Conservation (phyloP, 768 basidiomycete species). For the Infundibulicybe gibba region DNA sequence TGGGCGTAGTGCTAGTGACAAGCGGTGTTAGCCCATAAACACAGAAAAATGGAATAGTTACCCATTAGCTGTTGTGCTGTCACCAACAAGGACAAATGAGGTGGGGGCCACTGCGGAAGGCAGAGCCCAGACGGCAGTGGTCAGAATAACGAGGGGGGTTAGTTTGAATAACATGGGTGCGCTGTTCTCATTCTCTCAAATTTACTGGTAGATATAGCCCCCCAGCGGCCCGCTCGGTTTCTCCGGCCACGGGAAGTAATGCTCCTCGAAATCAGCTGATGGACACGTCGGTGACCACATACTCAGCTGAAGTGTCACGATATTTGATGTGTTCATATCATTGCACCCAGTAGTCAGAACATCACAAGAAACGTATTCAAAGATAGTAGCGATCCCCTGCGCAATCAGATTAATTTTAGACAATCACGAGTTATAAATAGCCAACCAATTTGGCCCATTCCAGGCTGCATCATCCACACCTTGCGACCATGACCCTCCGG, state of each 20-base stretch:
- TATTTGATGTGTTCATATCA: constrained; percentile 3
- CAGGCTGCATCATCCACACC: constrained; percentile 83
- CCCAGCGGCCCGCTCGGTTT: constrained; percentile 5
- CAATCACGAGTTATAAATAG: constrained; percentile 1
- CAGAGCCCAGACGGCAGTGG: neutral
- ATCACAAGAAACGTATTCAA: neutral
- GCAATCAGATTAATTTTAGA: neutral
- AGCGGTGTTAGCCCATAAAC: neutral
- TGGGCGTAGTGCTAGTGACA: constrained; percentile 22
- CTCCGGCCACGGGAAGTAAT: neutral
- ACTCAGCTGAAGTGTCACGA: no score
- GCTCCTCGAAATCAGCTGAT: neutral
- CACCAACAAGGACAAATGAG: constrained; percentile 36
- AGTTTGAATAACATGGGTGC: constrained; percentile 3
- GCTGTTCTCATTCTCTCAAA: neutral
- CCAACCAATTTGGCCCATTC: constrained; percentile 85
- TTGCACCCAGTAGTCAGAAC: neutral
- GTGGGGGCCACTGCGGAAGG: constrained; percentile 10
- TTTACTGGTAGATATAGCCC: neutral
- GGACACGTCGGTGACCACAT: no score
- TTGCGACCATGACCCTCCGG: constrained; percentile 51
- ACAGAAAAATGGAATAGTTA: constrained; percentile 1
- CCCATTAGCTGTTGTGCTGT: constrained; percentile 38
- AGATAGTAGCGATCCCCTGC: constrained; percentile 9
- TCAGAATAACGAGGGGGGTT: constrained; percentile 1